These are phyloP conservation scores for Ascoidea tarda DNA, from an alignment of 805 yeast genomes.

Conservation along the genomic window DNA sequence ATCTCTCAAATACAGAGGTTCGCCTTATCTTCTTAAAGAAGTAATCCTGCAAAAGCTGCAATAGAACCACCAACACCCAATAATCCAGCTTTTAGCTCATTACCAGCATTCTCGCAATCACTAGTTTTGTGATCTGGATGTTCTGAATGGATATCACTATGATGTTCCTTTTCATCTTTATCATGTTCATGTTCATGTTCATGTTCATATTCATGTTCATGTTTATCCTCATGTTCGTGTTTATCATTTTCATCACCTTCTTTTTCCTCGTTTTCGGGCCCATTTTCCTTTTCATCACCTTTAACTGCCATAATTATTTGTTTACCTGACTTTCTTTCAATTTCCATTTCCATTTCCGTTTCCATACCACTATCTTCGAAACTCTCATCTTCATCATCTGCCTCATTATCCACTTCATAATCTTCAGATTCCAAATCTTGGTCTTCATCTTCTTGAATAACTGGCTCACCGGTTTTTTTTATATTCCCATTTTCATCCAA, in stretches of 20 bases:
- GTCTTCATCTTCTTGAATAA: conserved; percentile 14
- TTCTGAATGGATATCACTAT: not conserved
- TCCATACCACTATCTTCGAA: not conserved
- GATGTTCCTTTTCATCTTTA: not conserved
- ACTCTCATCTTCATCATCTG: not conserved
- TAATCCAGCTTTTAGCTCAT: not conserved
- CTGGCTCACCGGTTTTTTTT: conserved; percentile 14
- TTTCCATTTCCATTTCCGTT: not conserved
- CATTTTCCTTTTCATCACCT: not conserved
- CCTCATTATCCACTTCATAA: conserved; percentile 4
- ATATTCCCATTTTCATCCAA: conserved; percentile 5
- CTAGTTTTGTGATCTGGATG: not conserved
- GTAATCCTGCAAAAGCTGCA: not conserved
- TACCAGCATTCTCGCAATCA: not conserved
- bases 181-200: conserved; percentile 5
- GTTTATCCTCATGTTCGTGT: conserved; percentile 2
- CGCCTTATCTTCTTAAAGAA: not conserved
- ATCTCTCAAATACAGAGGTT: too few species aligned
- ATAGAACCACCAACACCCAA: not conserved
- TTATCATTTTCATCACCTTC: not conserved
- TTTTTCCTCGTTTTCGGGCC: not conserved
- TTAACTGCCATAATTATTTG: not conserved
- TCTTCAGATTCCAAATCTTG: conserved; percentile 12
- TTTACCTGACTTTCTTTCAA: not conserved
- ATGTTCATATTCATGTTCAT: conserved; percentile 5